Evolutionary conservation across 1,284 basidiomycete genomes (phyloP).

Genomic region (Sporisorium reilianum): DNA sequence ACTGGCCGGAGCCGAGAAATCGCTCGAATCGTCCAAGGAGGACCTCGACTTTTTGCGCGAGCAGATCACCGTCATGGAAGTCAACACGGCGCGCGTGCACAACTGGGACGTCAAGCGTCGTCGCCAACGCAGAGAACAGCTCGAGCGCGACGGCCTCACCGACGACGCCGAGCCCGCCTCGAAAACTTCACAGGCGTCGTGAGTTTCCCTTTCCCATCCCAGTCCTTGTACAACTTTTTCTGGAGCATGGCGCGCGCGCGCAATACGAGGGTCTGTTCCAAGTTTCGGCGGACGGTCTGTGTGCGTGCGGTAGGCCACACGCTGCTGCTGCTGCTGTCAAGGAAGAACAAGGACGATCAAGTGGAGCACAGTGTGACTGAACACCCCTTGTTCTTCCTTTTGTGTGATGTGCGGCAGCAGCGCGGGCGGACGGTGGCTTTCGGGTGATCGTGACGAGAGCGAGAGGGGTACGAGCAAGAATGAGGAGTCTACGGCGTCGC

Average conservation of each 20-base stretch:
- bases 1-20: constrained; percentile 80
- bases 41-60: constrained; percentile 94
- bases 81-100: constrained; percentile 95
- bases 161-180: constrained; percentile 9
- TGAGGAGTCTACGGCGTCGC: background rate
- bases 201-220: constrained; percentile 25
- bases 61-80: constrained; percentile 97
- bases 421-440: constrained; percentile 33
- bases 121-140: constrained; percentile 72
- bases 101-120: constrained; percentile 94
- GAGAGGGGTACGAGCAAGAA: background rate
- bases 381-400: constrained; percentile 8
- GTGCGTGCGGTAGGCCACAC: background rate
- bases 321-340: constrained; percentile 5
- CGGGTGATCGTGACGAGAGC: constrained; percentile 25
- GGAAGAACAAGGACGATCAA: background rate
- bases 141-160: constrained; percentile 33
- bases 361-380: constrained; percentile 19
- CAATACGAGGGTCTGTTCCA: background rate
- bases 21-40: constrained; percentile 79
- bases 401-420: constrained; percentile 4
- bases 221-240: constrained; percentile 10
- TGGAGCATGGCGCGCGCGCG: too few relatives aligned
- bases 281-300: background rate
- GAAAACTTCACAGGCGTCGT: constrained; percentile 38